These are phyloP conservation scores for Pseudomonodictys pantanalensis DNA, from an alignment of 495 filamentous ascomycete genomes.

Conservation along the genomic window DNA sequence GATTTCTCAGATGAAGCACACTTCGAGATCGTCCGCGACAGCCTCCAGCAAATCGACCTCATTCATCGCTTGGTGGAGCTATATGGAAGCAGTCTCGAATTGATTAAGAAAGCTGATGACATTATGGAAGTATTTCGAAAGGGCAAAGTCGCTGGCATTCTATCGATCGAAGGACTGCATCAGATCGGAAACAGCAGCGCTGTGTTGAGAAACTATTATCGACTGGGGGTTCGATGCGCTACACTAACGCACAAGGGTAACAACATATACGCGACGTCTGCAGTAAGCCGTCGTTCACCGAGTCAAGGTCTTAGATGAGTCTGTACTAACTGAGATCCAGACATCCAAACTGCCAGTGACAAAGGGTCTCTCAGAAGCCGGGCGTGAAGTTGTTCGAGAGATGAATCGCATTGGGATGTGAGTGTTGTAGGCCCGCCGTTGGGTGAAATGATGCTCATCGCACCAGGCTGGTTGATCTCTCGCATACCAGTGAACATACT, in stretches of 20 bases:
- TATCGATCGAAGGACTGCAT: slow-evolving; percentile 22
- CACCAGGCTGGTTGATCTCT: slow-evolving; percentile 20
- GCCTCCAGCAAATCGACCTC: slow-evolving; percentile 44
- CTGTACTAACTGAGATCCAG: too few species aligned
- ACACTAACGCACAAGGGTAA: slow-evolving; percentile 16
- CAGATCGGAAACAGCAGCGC: slow-evolving; percentile 37
- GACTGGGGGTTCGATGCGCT: slow-evolving; percentile 13
- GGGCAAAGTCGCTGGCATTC: slow-evolving; percentile 29
- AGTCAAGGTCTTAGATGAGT: too few species aligned
- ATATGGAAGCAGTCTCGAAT: slow-evolving; percentile 25
- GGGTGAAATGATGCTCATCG: neutral
- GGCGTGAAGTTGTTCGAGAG: slow-evolving; percentile 13
- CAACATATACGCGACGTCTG: slow-evolving; percentile 17
- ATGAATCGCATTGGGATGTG: slow-evolving; percentile 29
- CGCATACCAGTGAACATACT: slow-evolving; percentile 49
- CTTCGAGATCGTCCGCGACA: slow-evolving; percentile 31
- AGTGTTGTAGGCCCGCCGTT: neutral
- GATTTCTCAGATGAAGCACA: slow-evolving; percentile 20
- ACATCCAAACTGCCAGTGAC: neutral
- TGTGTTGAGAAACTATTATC: slow-evolving; percentile 36
- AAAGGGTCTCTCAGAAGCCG: slow-evolving; percentile 3
- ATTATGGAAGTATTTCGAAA: slow-evolving; percentile 14
- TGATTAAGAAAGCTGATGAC: slow-evolving; percentile 22
- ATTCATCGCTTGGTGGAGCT: slow-evolving; percentile 35
- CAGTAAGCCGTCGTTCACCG: slow-evolving; percentile 8